phyloP scores from a whole-genome alignment of 2,329 filamentous ascomycete genomes.

The Xylariaceae sp. region DNA sequence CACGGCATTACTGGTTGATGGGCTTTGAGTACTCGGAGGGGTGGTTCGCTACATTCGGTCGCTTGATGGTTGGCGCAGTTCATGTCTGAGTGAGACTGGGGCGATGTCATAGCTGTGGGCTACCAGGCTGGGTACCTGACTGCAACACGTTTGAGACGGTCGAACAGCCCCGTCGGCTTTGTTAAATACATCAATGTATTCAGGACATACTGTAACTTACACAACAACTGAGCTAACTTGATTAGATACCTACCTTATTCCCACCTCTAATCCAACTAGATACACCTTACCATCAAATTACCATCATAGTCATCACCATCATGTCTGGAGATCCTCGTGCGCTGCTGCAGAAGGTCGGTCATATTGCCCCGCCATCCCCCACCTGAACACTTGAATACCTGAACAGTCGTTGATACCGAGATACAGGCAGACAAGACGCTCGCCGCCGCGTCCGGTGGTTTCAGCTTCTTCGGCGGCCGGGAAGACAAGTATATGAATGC shows the following conservation, averaged over 20 bases:
- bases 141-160: conserved; percentile 21
- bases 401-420: conserved; percentile 23
- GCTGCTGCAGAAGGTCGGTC: conserved; percentile 73
- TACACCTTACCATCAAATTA: conserved; percentile 4
- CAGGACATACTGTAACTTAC: no score
- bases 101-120: conserved; percentile 23
- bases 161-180: conserved; percentile 13
- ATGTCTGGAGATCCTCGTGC: conserved; percentile 81
- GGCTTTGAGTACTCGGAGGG: background rate
- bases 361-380: conserved; percentile 33
- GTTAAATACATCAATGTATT: conserved; percentile 9
- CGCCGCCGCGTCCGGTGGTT: conserved; percentile 74
- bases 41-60: background rate
- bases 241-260: background rate
- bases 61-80: background rate
- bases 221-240: background rate
- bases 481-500: conserved; percentile 90
- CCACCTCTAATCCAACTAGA: background rate
- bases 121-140: conserved; percentile 19
- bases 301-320: conserved; percentile 32
- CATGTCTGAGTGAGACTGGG: background rate
- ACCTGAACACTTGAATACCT: conserved; percentile 12
- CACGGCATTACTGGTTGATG: background rate
- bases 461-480: conserved; percentile 85
- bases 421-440: conserved; percentile 83